Evolutionary conservation across 495 filamentous ascomycete genomes (phyloP).

Genomic region (Pyrenula aspistea): DNA sequence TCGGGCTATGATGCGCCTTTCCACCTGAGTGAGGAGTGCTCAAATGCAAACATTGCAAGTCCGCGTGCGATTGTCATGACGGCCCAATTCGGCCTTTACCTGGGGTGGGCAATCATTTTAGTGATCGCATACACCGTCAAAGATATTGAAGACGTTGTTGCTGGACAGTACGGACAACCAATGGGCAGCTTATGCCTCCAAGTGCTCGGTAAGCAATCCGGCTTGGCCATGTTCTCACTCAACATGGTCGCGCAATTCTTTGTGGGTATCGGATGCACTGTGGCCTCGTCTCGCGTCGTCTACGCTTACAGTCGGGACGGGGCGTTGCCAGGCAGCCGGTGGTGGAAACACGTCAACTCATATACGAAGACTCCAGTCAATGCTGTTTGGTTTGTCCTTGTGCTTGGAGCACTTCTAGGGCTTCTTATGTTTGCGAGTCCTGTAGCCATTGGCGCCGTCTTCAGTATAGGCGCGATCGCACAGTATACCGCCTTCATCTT

Average conservation of each 20-base stretch:
- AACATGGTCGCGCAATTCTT: slow-evolving; percentile 43
- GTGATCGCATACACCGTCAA: slow-evolving; percentile 4
- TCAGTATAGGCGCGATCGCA: slow-evolving; percentile 6
- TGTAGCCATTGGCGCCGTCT: slow-evolving; percentile 2
- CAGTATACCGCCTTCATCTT: slow-evolving; percentile 5
- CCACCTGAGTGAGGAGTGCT: slow-evolving; percentile 58
- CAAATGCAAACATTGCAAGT: slow-evolving; percentile 50
- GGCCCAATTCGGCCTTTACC: neutral
- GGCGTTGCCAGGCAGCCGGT: neutral
- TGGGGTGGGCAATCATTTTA: slow-evolving; percentile 2
- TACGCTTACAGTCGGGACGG: slow-evolving; percentile 57
- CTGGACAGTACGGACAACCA: slow-evolving; percentile 49
- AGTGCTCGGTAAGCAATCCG: slow-evolving; percentile 19
- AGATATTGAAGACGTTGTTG: slow-evolving; percentile 23
- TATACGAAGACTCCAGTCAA: slow-evolving; percentile 3
- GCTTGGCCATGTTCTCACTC: slow-evolving; percentile 51
- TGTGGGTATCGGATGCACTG: slow-evolving; percentile 59
- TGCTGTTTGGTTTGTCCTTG: slow-evolving; percentile 2
- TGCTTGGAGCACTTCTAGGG: neutral
- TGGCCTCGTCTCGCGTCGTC: slow-evolving; percentile 63
- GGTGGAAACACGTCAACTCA: slow-evolving; percentile 3
- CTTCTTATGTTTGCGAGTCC: slow-evolving; percentile 6
- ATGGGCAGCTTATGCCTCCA: slow-evolving; percentile 19
- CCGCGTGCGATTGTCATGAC: slow-evolving; percentile 61
- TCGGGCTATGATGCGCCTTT: slow-evolving; percentile 47